A percentile compares a stretch with the other conserved stretches of the same genome.
phyloP scores from a whole-genome alignment of 257 asterid genomes.

The Nicotiana noctiflora region DNA sequence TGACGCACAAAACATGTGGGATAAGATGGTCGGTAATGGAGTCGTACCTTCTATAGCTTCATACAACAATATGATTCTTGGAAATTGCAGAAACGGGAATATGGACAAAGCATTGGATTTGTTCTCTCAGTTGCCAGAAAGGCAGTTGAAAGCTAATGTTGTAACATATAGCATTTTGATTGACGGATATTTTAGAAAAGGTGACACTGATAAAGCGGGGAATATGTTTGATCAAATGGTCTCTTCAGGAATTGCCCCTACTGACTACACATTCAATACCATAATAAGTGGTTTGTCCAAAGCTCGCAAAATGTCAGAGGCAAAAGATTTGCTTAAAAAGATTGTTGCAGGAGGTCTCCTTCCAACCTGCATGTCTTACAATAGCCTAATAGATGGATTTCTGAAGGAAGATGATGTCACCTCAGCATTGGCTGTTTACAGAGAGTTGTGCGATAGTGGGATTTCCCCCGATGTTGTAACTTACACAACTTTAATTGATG shows the following conservation, averaged over 20 bases:
- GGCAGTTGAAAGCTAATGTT: conserved; percentile 45
- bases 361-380: conserved; percentile 58
- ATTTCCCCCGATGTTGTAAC: conserved; percentile 54
- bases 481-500: conserved; percentile 61
- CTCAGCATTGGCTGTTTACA: conserved; percentile 52
- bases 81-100: conserved; percentile 55
- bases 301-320: conserved; percentile 45
- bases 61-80: conserved; percentile 58
- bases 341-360: conserved; percentile 36
- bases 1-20: conserved; percentile 49
- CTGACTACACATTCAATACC: conserved; percentile 48
- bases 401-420: conserved; percentile 45
- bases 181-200: conserved; percentile 57
- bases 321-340: conserved; percentile 42
- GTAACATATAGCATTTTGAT: conserved; percentile 61
- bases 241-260: conserved; percentile 42
- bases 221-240: conserved; percentile 54
- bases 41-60: conserved; percentile 48
- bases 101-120: conserved; percentile 51
- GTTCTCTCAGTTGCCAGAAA: conserved; percentile 37
- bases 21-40: conserved; percentile 48
- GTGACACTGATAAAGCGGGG: conserved; percentile 47
- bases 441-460: conserved; percentile 49
- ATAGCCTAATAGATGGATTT: conserved; percentile 67
- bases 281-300: conserved; percentile 58